phyloP scores from a whole-genome alignment of 148 eudicot genomes.

The Suaeda aralocaspica region DNA sequence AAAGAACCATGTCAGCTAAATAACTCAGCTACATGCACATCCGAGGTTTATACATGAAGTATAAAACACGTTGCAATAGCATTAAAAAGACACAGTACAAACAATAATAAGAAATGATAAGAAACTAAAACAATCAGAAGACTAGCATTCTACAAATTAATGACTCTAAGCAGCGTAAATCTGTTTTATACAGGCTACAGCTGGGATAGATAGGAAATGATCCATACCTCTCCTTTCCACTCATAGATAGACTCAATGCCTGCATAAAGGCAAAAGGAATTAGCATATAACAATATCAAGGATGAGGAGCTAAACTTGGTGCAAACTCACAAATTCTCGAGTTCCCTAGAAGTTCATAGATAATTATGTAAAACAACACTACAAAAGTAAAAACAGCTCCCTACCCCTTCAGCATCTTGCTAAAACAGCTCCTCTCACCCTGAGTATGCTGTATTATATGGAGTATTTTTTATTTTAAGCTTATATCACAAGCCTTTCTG shows the following conservation, averaged over 20 bases:
- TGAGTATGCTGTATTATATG: background rate
- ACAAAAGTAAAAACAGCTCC: background rate
- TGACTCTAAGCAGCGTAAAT: background rate
- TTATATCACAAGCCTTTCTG: background rate
- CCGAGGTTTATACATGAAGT: background rate
- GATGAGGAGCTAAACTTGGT: background rate
- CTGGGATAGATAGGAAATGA: background rate
- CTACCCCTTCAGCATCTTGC: background rate
- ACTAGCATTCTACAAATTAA: background rate
- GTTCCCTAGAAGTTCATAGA: background rate
- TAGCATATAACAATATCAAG: background rate
- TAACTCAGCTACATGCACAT: background rate
- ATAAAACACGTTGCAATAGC: background rate
- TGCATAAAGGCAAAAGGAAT: constrained; percentile 30
- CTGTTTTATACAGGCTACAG: background rate
- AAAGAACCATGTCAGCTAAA: background rate
- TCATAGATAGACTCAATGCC: constrained; percentile 85
- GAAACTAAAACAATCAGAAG: background rate
- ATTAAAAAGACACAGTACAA: background rate
- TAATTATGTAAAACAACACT: background rate
- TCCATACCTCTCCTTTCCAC: constrained; percentile 86
- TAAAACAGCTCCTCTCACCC: too few relatives aligned
- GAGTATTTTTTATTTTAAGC: too few relatives aligned
- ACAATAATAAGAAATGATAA: background rate
- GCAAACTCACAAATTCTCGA: background rate